Evolutionary conservation across 148 eudicot species (phyloP), one percentile per base, ranked within the genome.

Genomic region (Silene latifolia): DNA sequence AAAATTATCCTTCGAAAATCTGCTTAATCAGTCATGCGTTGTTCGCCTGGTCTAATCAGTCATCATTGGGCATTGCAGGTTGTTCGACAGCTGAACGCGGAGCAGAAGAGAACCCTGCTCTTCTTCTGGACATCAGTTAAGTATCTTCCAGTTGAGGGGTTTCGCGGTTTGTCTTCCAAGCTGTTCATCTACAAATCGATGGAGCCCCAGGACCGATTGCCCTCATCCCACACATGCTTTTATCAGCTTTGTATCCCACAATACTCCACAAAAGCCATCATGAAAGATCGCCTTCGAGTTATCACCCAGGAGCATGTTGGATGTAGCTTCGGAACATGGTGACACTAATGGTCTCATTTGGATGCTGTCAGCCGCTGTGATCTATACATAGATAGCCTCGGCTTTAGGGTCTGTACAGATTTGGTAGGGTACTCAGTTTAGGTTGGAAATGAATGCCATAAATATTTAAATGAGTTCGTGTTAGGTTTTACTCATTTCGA

Each of bases 121-220:
- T 92, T 90, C 88, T 94, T 94, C 71, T 94, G 98, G 98, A 94
- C 98, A 58, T 90, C 97, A 32, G 62, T 94, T 29, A 94, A 91
- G 74, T 85, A 88, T 78, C 85, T 94, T 65, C 96, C 98, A 0
- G 74, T 89, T 11, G 96, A 92, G 71, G 97, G 98, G 17, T 94
- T 94, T 68, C 71, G 92, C 63, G 98, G 97, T 56, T 80, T 94
- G 82, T 79, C 92, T 71, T 87, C 98, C 63, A 86, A 85, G 35
- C 83, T 94, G 58, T 81, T 54, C 82, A 84, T 92, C 65, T 85
- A 87, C 79, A 90, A 81, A 69, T 75, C 88, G 51, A 29, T 69
- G 0, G 92, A 87, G 59, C 18, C 92, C 8, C 47, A 17, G 21
- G 82, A 87, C 24, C 86, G 79, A 62, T 80, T 94, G 73, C 98